A percentile compares a stretch with the other conserved stretches of the same genome.
phyloP scores from a whole-genome alignment of 2,329 filamentous ascomycete genomes.

The Verticillium nubilum region DNA sequence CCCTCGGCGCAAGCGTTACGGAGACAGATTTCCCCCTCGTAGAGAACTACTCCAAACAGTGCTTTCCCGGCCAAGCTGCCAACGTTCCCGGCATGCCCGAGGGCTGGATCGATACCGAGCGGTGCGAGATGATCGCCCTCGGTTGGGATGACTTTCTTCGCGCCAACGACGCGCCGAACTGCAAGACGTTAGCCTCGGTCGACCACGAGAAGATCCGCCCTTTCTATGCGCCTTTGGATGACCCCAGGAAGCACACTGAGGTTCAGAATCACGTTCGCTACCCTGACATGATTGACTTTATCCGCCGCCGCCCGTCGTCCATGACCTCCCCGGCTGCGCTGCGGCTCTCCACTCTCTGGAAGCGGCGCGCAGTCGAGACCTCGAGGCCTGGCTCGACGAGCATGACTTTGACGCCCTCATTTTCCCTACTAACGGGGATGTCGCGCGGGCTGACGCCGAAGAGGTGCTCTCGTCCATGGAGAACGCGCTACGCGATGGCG shows the following conservation, averaged over 20 bases:
- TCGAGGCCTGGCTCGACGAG: slow-evolving; percentile 8
- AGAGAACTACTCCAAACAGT: slow-evolving; percentile 3
- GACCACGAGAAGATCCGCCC: slow-evolving; percentile 26
- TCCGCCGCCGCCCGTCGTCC: not conserved
- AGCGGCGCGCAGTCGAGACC: slow-evolving; percentile 3
- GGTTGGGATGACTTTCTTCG: slow-evolving; percentile 46
- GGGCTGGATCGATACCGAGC: slow-evolving; percentile 33
- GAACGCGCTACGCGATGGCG: slow-evolving; percentile 33
- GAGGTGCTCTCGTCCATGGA: slow-evolving; percentile 2
- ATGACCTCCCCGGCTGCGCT: slow-evolving; percentile 1
- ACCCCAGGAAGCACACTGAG: slow-evolving; percentile 2
- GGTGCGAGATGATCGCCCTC: slow-evolving; percentile 33
- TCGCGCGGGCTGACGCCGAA: slow-evolving; percentile 4
- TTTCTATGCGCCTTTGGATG: slow-evolving; percentile 6
- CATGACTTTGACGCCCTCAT: slow-evolving; percentile 3
- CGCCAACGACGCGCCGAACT: slow-evolving; percentile 31
- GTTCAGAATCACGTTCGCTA: slow-evolving; percentile 9
- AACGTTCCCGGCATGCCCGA: slow-evolving; percentile 3
- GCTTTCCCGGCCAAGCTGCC: slow-evolving; percentile 4
- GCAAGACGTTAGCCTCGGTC: slow-evolving; percentile 30
- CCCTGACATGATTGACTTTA: slow-evolving; percentile 5
- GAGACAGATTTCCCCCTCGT: slow-evolving; percentile 15
- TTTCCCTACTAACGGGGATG: slow-evolving; percentile 8
- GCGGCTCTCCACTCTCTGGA: slow-evolving; percentile 6
- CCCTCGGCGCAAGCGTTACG: slow-evolving; percentile 33